Percentiles rank a stretch among this genome's conserved stretches.
These are phyloP conservation scores for Cunninghamia lanceolata DNA, from an alignment of 75 land plant genomes.

Conservation along the genomic window DNA sequence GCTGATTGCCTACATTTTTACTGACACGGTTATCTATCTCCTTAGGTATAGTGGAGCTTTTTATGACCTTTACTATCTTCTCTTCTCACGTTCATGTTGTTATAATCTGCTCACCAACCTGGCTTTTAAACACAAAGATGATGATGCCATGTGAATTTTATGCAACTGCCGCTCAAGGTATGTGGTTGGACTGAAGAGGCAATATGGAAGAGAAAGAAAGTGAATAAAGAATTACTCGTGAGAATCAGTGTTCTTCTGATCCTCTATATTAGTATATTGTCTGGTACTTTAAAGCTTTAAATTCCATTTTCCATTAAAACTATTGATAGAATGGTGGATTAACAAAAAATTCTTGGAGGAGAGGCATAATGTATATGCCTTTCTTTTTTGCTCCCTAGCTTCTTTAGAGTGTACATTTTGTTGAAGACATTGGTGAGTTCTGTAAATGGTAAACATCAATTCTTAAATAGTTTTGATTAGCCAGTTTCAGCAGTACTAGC, in stretches of 20 bases:
- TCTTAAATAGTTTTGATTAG: neutral
- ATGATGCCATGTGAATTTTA: neutral
- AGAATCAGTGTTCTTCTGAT: neutral
- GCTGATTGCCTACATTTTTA: neutral
- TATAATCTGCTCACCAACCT: neutral
- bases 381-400: neutral
- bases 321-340: neutral
- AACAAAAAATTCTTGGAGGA: neutral
- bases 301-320: neutral
- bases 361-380: neutral
- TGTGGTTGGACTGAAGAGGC: neutral
- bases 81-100: neutral
- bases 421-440: neutral
- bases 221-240: neutral
- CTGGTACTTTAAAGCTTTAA: neutral
- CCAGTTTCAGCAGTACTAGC: neutral
- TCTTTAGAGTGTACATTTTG: neutral
- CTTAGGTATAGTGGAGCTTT: neutral
- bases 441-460: neutral
- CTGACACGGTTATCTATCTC: neutral
- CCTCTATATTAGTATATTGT: neutral
- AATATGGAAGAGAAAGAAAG: neutral
- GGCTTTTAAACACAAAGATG: neutral
- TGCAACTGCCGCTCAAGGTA: neutral
- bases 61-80: neutral